Conservation (phyloP, 2,329 filamentous ascomycete species). For the Aspergillus sergii region DNA sequence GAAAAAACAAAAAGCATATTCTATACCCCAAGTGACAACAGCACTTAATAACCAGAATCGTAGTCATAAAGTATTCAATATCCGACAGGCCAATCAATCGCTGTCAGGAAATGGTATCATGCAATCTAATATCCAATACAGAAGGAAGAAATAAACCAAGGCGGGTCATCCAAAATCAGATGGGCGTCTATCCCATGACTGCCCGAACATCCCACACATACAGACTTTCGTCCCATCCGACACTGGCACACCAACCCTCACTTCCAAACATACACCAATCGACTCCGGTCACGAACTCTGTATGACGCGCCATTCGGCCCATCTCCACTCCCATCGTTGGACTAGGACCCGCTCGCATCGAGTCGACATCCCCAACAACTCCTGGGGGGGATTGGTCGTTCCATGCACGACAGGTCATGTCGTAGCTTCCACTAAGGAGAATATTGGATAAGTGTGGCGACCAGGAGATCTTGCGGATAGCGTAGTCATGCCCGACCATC, state of each 20-base stretch:
- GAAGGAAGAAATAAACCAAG: conserved; percentile 13
- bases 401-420: conserved; percentile 97
- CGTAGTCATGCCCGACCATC: conserved; percentile 86
- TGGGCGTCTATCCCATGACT: conserved; percentile 51
- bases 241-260: conserved; percentile 93
- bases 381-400: conserved; percentile 67
- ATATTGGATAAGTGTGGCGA: conserved; percentile 91
- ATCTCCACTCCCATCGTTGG: conserved; percentile 66
- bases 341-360: conserved; percentile 42
- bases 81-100: neutral
- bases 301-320: conserved; percentile 87
- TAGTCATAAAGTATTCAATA: conserved; percentile 6
- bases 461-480: conserved; percentile 83
- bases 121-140: conserved; percentile 30
- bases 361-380: conserved; percentile 36
- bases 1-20: neutral
- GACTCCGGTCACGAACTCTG: conserved; percentile 92
- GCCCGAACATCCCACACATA: conserved; percentile 87
- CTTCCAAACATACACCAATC: conserved; percentile 98
- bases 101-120: conserved; percentile 23
- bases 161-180: conserved; percentile 4
- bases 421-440: conserved; percentile 86
- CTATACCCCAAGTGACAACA: neutral
- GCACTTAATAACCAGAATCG: conserved; percentile 1
- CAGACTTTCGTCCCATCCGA: conserved; percentile 90